These are phyloP conservation scores for Solanum chmielewskii DNA, from an alignment of 257 asterid genomes.

Conservation along the genomic window DNA sequence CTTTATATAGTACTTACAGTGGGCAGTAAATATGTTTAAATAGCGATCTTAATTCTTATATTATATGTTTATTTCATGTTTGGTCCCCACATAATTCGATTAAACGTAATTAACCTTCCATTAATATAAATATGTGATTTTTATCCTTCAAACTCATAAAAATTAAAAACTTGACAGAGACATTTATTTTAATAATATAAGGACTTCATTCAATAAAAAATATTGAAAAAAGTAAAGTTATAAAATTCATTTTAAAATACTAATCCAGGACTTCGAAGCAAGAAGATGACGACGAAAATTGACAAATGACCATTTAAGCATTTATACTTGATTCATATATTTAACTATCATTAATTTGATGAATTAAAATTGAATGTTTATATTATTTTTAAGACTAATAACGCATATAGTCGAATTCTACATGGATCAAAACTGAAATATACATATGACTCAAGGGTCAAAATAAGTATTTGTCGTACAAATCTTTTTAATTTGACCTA, in stretches of 20 bases:
- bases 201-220: not conserved
- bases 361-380: too few relatives aligned
- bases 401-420: not conserved
- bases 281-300: not conserved
- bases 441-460: not conserved
- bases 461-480: not conserved
- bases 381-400: too few relatives aligned
- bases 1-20: not conserved
- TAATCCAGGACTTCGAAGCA: not conserved
- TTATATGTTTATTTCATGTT: not conserved
- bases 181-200: too few relatives aligned
- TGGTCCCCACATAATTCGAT: not conserved
- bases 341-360: not conserved
- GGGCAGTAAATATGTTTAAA: too few relatives aligned
- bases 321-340: too few relatives aligned
- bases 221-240: too few relatives aligned
- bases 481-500: not conserved
- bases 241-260: too few relatives aligned
- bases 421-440: not conserved
- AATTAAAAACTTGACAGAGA: too few relatives aligned
- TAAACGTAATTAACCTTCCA: too few relatives aligned
- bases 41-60: not conserved
- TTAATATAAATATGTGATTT: not conserved
- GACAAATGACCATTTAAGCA: not conserved
- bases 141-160: not conserved